phyloP scores from a whole-genome alignment of 176 grass and related monocot genomes.

The Oryza officinalis region DNA sequence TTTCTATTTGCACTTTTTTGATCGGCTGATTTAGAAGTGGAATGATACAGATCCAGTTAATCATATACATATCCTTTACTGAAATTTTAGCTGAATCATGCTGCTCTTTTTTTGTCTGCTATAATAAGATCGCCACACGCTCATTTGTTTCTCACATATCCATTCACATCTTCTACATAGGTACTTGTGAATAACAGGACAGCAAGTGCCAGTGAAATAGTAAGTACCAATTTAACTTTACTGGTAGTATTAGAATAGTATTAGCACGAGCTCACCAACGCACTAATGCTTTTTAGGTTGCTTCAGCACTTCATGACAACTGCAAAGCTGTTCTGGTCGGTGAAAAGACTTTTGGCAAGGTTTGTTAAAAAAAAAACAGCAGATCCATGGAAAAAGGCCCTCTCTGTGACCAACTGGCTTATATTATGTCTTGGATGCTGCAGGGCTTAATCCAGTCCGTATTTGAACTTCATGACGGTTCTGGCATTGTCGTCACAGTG shows the following conservation, averaged over 20 bases:
- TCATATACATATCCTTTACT: background rate
- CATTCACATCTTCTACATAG: constrained; percentile 49
- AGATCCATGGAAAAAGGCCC: background rate
- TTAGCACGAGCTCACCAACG: background rate
- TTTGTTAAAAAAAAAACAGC: constrained; percentile 35
- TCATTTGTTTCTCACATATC: constrained; percentile 39
- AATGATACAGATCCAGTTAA: constrained; percentile 27
- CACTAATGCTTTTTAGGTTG: constrained; percentile 59
- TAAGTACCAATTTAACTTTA: constrained; percentile 52
- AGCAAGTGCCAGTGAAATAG: constrained; percentile 97
- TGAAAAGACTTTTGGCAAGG: constrained; percentile 93
- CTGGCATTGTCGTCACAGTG: constrained; percentile 88
- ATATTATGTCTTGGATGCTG: constrained; percentile 18
- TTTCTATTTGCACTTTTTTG: constrained; percentile 13
- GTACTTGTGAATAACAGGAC: constrained; percentile 91
- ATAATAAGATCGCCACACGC: background rate
- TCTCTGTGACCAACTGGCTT: constrained; percentile 19
- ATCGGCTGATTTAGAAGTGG: constrained; percentile 10
- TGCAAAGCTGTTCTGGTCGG: constrained; percentile 99
- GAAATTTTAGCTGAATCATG: constrained; percentile 20
- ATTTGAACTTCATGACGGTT: constrained; percentile 98
- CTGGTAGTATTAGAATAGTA: constrained; percentile 12
- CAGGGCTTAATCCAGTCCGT: constrained; percentile 97
- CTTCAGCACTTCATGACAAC: constrained; percentile 98
- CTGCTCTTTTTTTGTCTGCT: background rate